phyloP scores from a whole-genome alignment of 1,284 basidiomycete genomes.

The Cystobasidium slooffiae region DNA sequence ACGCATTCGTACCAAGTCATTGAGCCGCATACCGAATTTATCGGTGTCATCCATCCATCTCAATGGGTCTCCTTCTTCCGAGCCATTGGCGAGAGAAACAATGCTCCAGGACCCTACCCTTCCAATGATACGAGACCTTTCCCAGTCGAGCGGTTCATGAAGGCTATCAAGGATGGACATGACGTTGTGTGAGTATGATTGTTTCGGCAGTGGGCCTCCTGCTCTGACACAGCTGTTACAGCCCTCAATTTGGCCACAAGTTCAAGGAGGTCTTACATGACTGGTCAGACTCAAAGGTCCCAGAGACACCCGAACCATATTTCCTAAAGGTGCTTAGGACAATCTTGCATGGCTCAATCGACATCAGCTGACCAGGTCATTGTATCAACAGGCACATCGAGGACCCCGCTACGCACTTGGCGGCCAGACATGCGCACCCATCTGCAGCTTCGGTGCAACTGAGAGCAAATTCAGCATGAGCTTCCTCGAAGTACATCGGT shows the following conservation, averaged over 20 bases:
- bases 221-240: neutral
- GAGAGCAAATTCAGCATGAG: conserved; percentile 25
- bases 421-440: conserved; percentile 22
- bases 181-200: conserved; percentile 32
- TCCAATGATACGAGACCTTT: neutral
- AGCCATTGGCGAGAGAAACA: conserved; percentile 10
- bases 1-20: conserved; percentile 30
- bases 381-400: conserved; percentile 19
- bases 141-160: conserved; percentile 18
- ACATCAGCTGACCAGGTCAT: neutral
- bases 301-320: conserved; percentile 19
- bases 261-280: conserved; percentile 21
- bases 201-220: neutral
- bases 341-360: neutral
- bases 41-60: conserved; percentile 34
- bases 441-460: conserved; percentile 14
- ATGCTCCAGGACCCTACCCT: conserved; percentile 20
- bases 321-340: conserved; percentile 7
- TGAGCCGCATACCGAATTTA: conserved; percentile 33
- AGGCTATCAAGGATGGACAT: conserved; percentile 31
- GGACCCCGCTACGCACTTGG: conserved; percentile 18
- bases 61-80: conserved; percentile 36
- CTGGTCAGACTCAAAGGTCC: conserved; percentile 22
- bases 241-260: conserved; percentile 9
- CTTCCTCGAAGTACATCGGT: conserved; percentile 21